Evolutionary conservation across 345 rosid species (phyloP), one percentile per base, ranked within the genome.

Genomic region (Salix suchowensis): DNA sequence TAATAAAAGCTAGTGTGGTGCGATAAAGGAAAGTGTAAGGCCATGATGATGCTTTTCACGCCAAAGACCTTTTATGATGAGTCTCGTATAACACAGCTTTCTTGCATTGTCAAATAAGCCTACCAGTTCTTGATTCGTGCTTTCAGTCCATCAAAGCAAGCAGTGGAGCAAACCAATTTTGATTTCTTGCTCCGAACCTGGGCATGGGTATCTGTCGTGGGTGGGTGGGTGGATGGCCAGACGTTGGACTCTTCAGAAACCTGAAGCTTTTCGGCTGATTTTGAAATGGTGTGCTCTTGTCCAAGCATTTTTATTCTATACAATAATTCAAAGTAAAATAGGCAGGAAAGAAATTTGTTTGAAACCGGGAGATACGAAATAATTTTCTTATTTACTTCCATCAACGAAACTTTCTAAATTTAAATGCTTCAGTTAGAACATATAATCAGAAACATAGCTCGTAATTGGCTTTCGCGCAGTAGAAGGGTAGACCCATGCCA

Each of bases 21-120:
- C 65, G 30, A 24, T 23, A 77, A 76, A 65, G 50, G 54, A 58
- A 75, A 50, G 76, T 44, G 68, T 36, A 73, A 74, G 71, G 76
- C 73, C 69, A 78, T 78, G 21, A 72, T 80, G 42, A 67, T 62
- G 73, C 75, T 74, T 82, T 42, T 68, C 78, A 44, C 71, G 32
- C 82, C 70, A 21, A 23, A 23, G 64, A n/a, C 65, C 44, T 39
- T 65, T 74, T 77, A 67, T 52, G 69, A 67, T 8, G 64, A 48
- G 68, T 55, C 37, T 36, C 73, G 21, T 23, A 13, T 64, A 75
- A 28, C 44, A 4, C 71, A 72, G 26, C 74, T 77, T 65, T 76
- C 44, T 73, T 67, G 30, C 54, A 21, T 10, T 58, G 28, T 16
- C 34, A 50, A 77, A 64, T 65, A 10, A 50, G 14, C 32, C 71